Evolutionary conservation across 371 early-diverging fungal genomes (phyloP), one percentile per base, ranked within the genome.

Genomic region (Phascolomyces articulosus): DNA sequence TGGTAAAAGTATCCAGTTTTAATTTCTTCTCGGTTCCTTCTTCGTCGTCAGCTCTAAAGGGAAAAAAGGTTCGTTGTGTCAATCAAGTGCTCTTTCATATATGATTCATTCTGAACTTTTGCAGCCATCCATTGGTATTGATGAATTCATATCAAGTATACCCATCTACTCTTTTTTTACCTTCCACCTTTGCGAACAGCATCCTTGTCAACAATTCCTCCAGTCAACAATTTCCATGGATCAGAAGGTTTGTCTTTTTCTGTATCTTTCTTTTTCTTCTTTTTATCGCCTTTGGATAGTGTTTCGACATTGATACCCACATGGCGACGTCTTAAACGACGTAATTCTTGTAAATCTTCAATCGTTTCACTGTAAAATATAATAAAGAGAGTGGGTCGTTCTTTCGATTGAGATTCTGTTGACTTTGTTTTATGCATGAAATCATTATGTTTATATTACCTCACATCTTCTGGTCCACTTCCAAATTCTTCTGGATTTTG

Each of bases 1-100:
- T 89, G 0, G 94, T 92, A 62, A 95, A 95, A 4, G 91, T 81
- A 53, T 91, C 88, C 23, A 88, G 68, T 38, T 84, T 84, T 28
- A 80, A 63, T 28, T 80, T 74, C 62, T 77, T 83, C 47, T 72
- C 61, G 3, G 72, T 60, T 15, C 68, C 69, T 44, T 70, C 69
- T 16, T 69, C 73, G 6, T 77, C 75, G 15, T 69, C 75, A 53
- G 40, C 7, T 27, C 38, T 29, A 34, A n/a, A n/a, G n/a, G n/a
- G n/a, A n/a, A n/a, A n/a, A n/a, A n/a, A n/a, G n/a, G n/a, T n/a
- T n/a, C n/a, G n/a, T n/a, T n/a, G n/a, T n/a, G n/a, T n/a, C n/a
- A n/a, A n/a, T n/a, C n/a, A n/a, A n/a, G n/a, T n/a, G n/a, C n/a
- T n/a, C n/a, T n/a, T n/a, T n/a, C n/a, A n/a, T n/a, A n/a, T n/a